phyloP scores from a whole-genome alignment of 1,139 yeast genomes.

The Yamadazyma mexicana region DNA sequence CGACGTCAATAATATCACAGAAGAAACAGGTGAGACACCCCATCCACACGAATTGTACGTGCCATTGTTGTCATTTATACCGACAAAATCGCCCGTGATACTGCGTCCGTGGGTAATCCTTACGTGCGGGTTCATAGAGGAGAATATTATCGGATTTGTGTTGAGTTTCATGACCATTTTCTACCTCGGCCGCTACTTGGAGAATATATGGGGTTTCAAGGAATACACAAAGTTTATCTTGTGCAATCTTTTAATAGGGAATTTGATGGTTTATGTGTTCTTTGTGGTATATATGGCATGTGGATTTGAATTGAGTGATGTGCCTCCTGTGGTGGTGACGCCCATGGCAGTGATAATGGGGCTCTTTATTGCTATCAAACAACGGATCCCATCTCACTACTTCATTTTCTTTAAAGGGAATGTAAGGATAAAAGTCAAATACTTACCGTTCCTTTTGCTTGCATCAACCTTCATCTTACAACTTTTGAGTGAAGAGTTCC shows the following conservation, averaged over 20 bases:
- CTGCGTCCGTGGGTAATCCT: slow-evolving; percentile 41
- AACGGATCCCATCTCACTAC: slow-evolving; percentile 45
- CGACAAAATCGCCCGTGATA: slow-evolving; percentile 36
- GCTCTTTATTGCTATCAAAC: slow-evolving; percentile 44
- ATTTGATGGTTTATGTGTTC: slow-evolving; percentile 32
- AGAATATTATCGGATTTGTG: slow-evolving; percentile 29
- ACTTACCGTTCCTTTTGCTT: slow-evolving; percentile 36
- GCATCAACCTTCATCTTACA: slow-evolving; percentile 19
- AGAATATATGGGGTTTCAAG: slow-evolving; percentile 37
- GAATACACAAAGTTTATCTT: slow-evolving; percentile 32
- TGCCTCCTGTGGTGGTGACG: slow-evolving; percentile 39
- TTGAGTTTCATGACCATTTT: slow-evolving; percentile 28
- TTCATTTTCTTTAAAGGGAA: slow-evolving; percentile 40
- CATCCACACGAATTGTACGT: slow-evolving; percentile 45
- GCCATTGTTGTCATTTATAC: slow-evolving; percentile 41
- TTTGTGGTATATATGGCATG: slow-evolving; percentile 30
- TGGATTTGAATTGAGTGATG: slow-evolving; percentile 27
- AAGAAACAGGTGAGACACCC: slow-evolving; percentile 38
- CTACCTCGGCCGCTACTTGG: slow-evolving; percentile 39
- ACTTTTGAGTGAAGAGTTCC: slow-evolving; percentile 30
- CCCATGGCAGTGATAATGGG: slow-evolving; percentile 43
- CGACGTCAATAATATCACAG: slow-evolving; percentile 26
- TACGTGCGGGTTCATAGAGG: slow-evolving; percentile 37
- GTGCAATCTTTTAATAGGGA: slow-evolving; percentile 29
- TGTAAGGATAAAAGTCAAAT: slow-evolving; percentile 38